Evolutionary conservation across 345 rosid species (phyloP), one percentile per base, ranked within the genome.

Genomic region (Aurinia saxatilis): DNA sequence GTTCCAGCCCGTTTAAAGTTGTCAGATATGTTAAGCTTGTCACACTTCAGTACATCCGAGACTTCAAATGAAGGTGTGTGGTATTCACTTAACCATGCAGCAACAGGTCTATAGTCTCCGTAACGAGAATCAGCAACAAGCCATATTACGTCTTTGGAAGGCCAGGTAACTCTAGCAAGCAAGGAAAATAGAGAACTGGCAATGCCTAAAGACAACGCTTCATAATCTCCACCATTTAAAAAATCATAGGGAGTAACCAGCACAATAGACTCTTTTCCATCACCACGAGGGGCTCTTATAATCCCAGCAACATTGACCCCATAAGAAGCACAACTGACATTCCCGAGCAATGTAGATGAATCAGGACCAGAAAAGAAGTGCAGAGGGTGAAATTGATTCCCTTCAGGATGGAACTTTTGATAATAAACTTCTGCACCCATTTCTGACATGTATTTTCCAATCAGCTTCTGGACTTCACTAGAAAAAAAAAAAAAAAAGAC

Each of bases 281-380:
- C 99, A 70, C 90, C 96, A 40, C 81, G 95, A 31, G 96, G 86
- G 36, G 99, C 99, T 81, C 99, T 87, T 72, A 87, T 79, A 46
- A 90, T 85, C 58, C 97, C 82, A 45, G 64, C 77, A 45, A 71
- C 68, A n/a, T 75, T 78, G 55, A 75, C 38, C 3, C 91, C 90
- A 63, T 80, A 73, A 8, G 80, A 73, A 5, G 82, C 75, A 73
- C 88, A 87, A 54, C 78, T 85, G 18, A 66, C 66, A 73, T 82
- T 84, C 67, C 72, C 81, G 19, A 44, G 78, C 42, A 46, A 45
- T 42, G 64, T 46, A 62, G 68, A 73, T 39, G 83, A 75, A 64
- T 61, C 82, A 57, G 77, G 79, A 52, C 77, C 58, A 14, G 97
- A 82, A 75, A 90, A 93, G 68, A 92, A 92, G 67, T 82, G 83